These are phyloP conservation scores for Fusarium penzigii DNA, from an alignment of 2,329 filamentous ascomycete species.

Conservation along the genomic window DNA sequence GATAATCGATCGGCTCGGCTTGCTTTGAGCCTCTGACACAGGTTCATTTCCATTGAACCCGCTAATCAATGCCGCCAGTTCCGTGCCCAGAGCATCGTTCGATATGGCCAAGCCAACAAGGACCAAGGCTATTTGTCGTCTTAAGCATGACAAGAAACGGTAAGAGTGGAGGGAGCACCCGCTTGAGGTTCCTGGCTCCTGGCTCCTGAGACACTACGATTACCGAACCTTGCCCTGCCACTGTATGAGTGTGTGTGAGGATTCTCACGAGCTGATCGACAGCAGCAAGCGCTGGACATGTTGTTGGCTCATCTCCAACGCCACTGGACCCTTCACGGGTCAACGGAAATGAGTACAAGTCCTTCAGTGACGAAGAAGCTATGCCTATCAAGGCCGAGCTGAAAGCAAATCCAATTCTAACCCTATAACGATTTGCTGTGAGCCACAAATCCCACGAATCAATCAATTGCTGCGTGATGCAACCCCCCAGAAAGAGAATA, in stretches of 20 bases:
- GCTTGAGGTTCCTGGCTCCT: neutral
- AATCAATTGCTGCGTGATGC: slow-evolving; percentile 4
- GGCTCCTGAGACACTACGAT: too few relatives aligned
- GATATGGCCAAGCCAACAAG: slow-evolving; percentile 3
- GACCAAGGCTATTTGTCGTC: neutral
- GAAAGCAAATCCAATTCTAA: neutral
- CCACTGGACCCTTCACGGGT: too few relatives aligned
- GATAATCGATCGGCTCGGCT: slow-evolving; percentile 8
- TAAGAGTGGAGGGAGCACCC: too few relatives aligned
- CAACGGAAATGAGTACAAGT: too few relatives aligned
- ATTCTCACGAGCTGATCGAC: too few relatives aligned
- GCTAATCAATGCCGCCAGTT: slow-evolving; percentile 11
- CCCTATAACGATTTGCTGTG: slow-evolving; percentile 7
- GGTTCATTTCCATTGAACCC: neutral
- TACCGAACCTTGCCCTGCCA: too few relatives aligned
- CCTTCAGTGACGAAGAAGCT: neutral
- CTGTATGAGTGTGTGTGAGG: too few relatives aligned
- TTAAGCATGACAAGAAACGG: too few relatives aligned
- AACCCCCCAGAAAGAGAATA: slow-evolving; percentile 1
- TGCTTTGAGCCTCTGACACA: too few relatives aligned
- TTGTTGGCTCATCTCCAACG: too few relatives aligned
- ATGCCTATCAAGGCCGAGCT: neutral
- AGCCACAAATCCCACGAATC: slow-evolving; percentile 22
- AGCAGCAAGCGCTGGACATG: too few relatives aligned
- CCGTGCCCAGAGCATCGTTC: slow-evolving; percentile 9